Conservation (phyloP, 139 green algal genomes). For the Chlamydomonas incerta region DNA sequence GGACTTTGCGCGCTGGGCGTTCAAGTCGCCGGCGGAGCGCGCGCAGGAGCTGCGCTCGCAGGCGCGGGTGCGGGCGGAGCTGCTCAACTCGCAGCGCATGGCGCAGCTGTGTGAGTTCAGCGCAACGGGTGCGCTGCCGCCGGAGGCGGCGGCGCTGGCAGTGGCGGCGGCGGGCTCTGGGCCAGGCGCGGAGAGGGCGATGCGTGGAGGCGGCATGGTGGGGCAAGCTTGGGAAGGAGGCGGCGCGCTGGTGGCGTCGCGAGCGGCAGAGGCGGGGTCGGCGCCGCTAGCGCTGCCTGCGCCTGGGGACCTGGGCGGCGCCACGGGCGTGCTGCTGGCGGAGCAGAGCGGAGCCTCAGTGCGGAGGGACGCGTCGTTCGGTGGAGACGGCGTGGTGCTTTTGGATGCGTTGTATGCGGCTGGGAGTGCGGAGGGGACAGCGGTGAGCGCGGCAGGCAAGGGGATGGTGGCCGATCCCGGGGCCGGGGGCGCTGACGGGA, state of each 20-base stretch:
- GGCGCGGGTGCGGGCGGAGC: slow-evolving; percentile 34
- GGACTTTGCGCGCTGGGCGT: slow-evolving; percentile 40
- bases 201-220: too few relatives aligned
- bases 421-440: too few relatives aligned
- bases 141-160: background rate
- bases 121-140: background rate
- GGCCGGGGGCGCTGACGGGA: background rate
- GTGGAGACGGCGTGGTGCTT: too few relatives aligned
- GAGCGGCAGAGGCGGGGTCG: too few relatives aligned
- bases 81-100: slow-evolving; percentile 25
- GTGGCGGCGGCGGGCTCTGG: too few relatives aligned
- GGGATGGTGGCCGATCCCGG: too few relatives aligned
- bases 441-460: background rate
- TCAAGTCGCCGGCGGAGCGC: slow-evolving; percentile 28
- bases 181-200: too few relatives aligned
- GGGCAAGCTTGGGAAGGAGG: too few relatives aligned
- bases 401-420: too few relatives aligned
- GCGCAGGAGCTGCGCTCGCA: slow-evolving; percentile 5
- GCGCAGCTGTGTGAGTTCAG: slow-evolving; percentile 20
- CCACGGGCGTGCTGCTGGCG: background rate
- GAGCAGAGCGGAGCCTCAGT: background rate
- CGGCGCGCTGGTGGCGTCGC: too few relatives aligned
- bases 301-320: background rate
- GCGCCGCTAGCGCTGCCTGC: too few relatives aligned
- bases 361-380: too few relatives aligned